These are phyloP conservation scores for Theileria luwenshuni DNA, from an alignment of 169 alveolate genomes.

Conservation along the genomic window DNA sequence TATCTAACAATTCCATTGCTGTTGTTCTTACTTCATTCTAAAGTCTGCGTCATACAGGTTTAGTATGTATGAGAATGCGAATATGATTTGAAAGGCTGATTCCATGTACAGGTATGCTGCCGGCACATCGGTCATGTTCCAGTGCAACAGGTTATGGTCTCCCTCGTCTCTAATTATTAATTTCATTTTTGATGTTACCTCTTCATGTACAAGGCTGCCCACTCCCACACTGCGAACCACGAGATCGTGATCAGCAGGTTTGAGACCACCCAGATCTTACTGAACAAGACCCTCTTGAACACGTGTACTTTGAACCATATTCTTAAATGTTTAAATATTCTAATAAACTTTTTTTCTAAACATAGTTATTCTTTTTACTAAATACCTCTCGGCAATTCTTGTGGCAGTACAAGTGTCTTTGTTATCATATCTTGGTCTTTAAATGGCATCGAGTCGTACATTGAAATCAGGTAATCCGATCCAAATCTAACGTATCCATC, in stretches of 20 bases:
- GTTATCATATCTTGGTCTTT: neutral
- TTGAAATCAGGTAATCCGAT: neutral
- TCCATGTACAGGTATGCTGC: constrained; percentile 69
- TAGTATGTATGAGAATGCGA: constrained; percentile 65
- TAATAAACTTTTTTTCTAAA: constrained; percentile 13
- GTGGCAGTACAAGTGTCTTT: neutral
- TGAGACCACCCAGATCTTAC: constrained; percentile 72
- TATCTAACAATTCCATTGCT: constrained; percentile 14
- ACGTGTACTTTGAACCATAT: constrained; percentile 48
- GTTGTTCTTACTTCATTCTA: constrained; percentile 37
- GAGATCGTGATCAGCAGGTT: constrained; percentile 68
- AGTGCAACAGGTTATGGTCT: constrained; percentile 61
- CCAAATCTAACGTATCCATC: neutral
- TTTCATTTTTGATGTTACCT: constrained; percentile 28
- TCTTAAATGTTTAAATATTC: constrained; percentile 19
- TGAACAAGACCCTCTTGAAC: constrained; percentile 40
- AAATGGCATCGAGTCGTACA: neutral
- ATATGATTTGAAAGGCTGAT: constrained; percentile 74
- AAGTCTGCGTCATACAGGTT: constrained; percentile 66
- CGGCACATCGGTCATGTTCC: constrained; percentile 75
- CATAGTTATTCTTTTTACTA: neutral
- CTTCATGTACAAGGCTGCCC: constrained; percentile 79
- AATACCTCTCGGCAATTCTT: neutral
- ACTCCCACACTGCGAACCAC: constrained; percentile 79
- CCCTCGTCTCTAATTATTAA: constrained; percentile 56